These are phyloP conservation scores for Annulohypoxylon truncatum DNA, from an alignment of 2,329 filamentous ascomycete species.

Conservation along the genomic window DNA sequence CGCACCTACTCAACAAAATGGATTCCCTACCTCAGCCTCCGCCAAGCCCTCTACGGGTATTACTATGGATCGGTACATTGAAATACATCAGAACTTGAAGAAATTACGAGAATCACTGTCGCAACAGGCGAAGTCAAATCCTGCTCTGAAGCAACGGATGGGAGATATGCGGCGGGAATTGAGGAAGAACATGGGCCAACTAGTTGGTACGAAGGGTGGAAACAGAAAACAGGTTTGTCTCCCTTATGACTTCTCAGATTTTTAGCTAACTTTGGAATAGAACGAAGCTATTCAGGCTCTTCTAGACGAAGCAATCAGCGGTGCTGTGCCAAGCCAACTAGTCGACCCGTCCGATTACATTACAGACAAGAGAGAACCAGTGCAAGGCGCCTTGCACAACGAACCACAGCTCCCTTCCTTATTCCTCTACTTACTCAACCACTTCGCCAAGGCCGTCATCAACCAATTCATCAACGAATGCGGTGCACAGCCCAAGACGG, in stretches of 20 bases:
- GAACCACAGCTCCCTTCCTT: conserved; percentile 69
- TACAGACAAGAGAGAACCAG: conserved; percentile 57
- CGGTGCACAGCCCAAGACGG: conserved; percentile 70
- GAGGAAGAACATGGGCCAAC: conserved; percentile 77
- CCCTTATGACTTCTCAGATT: not conserved
- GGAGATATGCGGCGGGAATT: conserved; percentile 79
- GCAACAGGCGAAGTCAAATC: conserved; percentile 66
- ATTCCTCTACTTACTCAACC: conserved; percentile 80
- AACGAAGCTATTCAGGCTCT: conserved; percentile 61
- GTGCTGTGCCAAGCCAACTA: conserved; percentile 62
- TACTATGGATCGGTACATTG: conserved; percentile 57
- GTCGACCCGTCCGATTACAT: conserved; percentile 69
- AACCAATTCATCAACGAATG: conserved; percentile 77
- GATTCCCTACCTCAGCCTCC: conserved; percentile 22
- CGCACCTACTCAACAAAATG: conserved; percentile 35
- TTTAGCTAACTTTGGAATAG: conserved; percentile 46
- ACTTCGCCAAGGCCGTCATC: conserved; percentile 78
- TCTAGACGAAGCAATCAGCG: conserved; percentile 65
- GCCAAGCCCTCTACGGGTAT: conserved; percentile 28
- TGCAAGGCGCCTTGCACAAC: conserved; percentile 64
- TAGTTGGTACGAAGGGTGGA: conserved; percentile 72
- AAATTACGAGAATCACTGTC: conserved; percentile 61
- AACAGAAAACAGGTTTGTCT: conserved; percentile 67
- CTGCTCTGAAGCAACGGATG: conserved; percentile 71
- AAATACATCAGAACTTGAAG: conserved; percentile 77